Base-by-base conservation (phyloP, 23 red algal genomes). In the Gracilaria gracilis region DNA sequence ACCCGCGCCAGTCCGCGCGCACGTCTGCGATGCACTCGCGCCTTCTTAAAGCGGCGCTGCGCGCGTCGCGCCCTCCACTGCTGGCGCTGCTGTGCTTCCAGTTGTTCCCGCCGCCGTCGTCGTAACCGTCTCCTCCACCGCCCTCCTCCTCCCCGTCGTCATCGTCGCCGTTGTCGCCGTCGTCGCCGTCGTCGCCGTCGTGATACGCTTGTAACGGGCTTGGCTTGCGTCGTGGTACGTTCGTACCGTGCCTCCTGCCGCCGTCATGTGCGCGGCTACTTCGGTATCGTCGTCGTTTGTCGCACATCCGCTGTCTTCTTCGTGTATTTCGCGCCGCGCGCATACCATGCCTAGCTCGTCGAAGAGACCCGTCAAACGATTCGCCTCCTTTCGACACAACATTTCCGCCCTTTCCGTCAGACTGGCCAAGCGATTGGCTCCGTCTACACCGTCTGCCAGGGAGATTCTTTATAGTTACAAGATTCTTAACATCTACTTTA, bases 391-490 rank as follows among this genome's bases (percentile, higher is more conserved):
- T 31, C 38, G 46, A 9, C 38, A 31, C 42, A 27, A 25, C 39
- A 3, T 77, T 0, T 23, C 40, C 1, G 72, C 72, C n/a, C 38
- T 77, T 15, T 77, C 72, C n/a, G 4, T 49, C 7, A 4, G 72
- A 0, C 5, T 77, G 12, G 72, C 72, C 1, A 77, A 77, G 39
- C 20, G 72, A 14, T 23, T 77, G 4, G 46, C 72, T 23, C 72
- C 72, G 23, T 46, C 72, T 0, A 51, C 72, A 25, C 72, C 72
- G n/a, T 49, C 72, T 2, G 50, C 72, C 14, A 34, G 72, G 4
- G 72, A 77, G 46, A 77, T 77, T 77, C 72, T 77, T 3, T 77
- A 77, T 20, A 77, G 72, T 42, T 77, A 77, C 72, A 77, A 77
- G 21, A 77, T 77, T 32, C 72, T 77, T 20, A 77, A 77, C 72